Percentiles rank a stretch among this genome's conserved stretches.
Evolutionary conservation across 2,329 filamentous ascomycete species (phyloP).

Genomic region (Fusarium sp.): DNA sequence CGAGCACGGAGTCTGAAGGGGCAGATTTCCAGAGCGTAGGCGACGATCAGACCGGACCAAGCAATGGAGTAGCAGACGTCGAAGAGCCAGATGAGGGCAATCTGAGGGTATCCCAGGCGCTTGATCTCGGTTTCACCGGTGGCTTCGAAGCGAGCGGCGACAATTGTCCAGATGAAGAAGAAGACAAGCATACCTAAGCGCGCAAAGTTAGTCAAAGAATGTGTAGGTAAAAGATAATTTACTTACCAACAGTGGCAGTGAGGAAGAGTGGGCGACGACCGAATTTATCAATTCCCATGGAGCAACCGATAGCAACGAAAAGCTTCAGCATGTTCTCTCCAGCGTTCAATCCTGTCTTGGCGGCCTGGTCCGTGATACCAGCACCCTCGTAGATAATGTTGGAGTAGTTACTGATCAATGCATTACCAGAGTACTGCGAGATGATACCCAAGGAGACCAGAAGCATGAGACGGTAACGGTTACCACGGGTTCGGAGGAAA

Average conservation of each 20-base stretch:
- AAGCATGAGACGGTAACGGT: conserved; percentile 71
- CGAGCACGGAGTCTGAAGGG: conserved; percentile 68
- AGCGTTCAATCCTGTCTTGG: conserved; percentile 52
- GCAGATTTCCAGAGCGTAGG: conserved; percentile 69
- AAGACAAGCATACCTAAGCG: conserved; percentile 54
- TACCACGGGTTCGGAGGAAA: conserved; percentile 70
- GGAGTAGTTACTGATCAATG: conserved; percentile 74
- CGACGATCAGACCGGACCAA: conserved; percentile 67
- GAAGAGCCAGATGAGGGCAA: conserved; percentile 71
- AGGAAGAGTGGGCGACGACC: conserved; percentile 67
- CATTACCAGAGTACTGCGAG: conserved; percentile 76
- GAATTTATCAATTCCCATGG: conserved; percentile 39
- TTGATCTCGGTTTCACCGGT: conserved; percentile 4
- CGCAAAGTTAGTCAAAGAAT: background rate
- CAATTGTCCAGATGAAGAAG: conserved; percentile 22
- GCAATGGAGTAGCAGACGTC: conserved; percentile 69
- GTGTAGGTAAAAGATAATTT: fast-evolving
- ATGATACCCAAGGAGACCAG: conserved; percentile 72
- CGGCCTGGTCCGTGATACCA: conserved; percentile 67
- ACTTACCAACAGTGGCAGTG: conserved; percentile 50
- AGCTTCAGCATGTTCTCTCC: conserved; percentile 28
- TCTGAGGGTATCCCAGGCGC: conserved; percentile 62
- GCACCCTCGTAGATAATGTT: conserved; percentile 70
- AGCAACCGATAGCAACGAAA: conserved; percentile 17
- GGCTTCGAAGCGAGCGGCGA: conserved; percentile 20